phyloP scores from a whole-genome alignment of 495 filamentous ascomycete genomes.

The Sordaria brevicollis region DNA sequence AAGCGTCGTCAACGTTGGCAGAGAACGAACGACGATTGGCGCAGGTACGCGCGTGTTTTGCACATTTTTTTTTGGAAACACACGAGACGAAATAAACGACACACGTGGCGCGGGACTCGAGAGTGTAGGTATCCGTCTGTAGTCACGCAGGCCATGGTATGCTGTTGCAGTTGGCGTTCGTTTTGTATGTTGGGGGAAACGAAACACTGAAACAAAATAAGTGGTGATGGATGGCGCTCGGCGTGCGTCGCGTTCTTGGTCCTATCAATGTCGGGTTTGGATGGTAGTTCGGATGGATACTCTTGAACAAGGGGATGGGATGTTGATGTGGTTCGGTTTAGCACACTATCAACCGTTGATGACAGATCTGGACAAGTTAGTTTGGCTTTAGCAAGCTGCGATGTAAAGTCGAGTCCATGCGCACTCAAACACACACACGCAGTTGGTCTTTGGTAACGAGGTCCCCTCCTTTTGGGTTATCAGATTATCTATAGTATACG shows the following conservation, averaged over 20 bases:
- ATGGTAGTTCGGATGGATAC: background rate
- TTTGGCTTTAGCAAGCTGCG: too few relatives aligned
- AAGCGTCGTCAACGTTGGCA: background rate
- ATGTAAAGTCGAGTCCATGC: too few relatives aligned
- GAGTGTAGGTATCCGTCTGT: background rate
- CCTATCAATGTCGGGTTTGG: background rate
- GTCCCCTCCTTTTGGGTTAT: background rate
- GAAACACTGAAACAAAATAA: too few relatives aligned
- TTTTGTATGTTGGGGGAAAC: background rate
- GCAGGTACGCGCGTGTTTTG: background rate
- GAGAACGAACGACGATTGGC: background rate
- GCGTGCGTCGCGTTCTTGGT: background rate
- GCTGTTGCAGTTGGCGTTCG: background rate
- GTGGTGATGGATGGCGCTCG: background rate
- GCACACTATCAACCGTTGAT: background rate
- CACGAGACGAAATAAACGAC: too few relatives aligned
- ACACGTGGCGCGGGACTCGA: background rate
- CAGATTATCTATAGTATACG: background rate
- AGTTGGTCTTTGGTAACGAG: too few relatives aligned
- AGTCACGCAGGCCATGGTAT: background rate
- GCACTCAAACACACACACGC: too few relatives aligned
- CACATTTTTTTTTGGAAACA: background rate
- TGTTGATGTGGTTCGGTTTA: background rate
- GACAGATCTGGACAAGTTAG: too few relatives aligned
- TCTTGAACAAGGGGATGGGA: background rate